These are phyloP conservation scores for Beauveria sp. DNA, from an alignment of 2,329 filamentous ascomycete genomes.

Conservation along the genomic window DNA sequence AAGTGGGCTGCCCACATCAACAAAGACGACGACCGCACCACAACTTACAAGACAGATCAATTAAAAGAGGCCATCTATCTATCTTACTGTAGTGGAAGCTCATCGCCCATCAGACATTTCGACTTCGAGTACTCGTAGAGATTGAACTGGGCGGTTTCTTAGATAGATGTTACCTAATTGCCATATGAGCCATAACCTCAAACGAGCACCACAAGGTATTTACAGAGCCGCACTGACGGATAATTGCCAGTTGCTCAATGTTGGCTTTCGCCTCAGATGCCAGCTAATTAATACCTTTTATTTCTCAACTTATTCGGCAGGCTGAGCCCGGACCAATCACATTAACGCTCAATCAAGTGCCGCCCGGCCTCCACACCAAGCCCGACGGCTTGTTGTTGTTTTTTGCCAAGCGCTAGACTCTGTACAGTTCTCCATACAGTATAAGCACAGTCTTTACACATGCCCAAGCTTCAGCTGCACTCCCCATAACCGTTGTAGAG, in stretches of 20 bases:
- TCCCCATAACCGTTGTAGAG: not conserved
- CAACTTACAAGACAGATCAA: not conserved
- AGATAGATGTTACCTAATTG: no score
- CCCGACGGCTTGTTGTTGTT: constrained; percentile 6
- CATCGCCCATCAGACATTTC: not conserved
- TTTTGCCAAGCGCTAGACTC: not conserved
- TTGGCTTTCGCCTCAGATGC: not conserved
- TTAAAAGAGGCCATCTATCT: no score
- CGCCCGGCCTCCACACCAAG: not conserved
- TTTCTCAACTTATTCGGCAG: not conserved
- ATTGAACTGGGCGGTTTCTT: no score
- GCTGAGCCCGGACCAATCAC: not conserved
- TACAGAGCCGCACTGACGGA: no score
- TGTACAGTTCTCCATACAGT: constrained; percentile 1
- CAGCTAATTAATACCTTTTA: not conserved
- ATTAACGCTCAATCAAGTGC: not conserved
- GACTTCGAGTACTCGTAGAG: no score
- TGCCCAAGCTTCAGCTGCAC: not conserved
- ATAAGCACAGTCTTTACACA: not conserved
- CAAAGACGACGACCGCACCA: not conserved
- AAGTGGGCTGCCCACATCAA: not conserved
- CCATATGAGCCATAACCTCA: no score
- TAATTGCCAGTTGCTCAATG: not conserved
- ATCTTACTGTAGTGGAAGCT: not conserved
- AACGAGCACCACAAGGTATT: no score